Evolutionary conservation across 306 rosid genomes (phyloP), one percentile per base, ranked within the genome.

Genomic region (Malus domestica): DNA sequence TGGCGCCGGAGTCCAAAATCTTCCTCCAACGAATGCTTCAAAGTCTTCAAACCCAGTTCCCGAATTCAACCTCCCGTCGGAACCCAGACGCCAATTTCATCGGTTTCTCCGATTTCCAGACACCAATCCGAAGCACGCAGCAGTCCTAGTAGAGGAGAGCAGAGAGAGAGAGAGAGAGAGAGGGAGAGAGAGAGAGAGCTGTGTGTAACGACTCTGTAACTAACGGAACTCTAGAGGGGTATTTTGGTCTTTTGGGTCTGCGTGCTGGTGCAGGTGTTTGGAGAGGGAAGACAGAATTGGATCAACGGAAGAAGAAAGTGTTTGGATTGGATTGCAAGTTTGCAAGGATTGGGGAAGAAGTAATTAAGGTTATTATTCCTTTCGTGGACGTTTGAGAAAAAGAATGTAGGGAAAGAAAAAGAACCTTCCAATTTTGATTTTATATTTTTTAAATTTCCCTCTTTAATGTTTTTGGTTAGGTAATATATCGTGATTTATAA

Each of bases 41-140:
- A 83, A 60, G 76, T 75, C 76, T 54, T 70, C 70, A 42, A 70
- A 78, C 77, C 83, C 88, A 81, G 66, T 66, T 59, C 35, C 61
- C 19, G 70, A 71, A 60, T 51, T 51, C 69, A 60, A 74, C 45
- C 32, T 29, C 27, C 38, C 49, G 59, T 13, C 55, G 45, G 73
- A 35, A 61, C 52, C 76, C 78, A 72, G 60, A 59, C 4, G 49
- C 38, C 86, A 80, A 80, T 60, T 46, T 63, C 78, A 57, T 42
- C 76, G 76, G 67, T 32, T 72, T 62, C 84, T 71, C 63, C 66
- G 66, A 80, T 75, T 71, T 6, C 61, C 60, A 42, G 66, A 9
- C 70, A 78, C 3, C 55, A 80, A 79, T 57, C 78, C 60, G 32
- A 45, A 78, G 71, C 20, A 65, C 25, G 75, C 20, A 70, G 71